These are phyloP conservation scores for Neocallimastix lanati DNA, from an alignment of 192 early-diverging fungal species.

Conservation along the genomic window DNA sequence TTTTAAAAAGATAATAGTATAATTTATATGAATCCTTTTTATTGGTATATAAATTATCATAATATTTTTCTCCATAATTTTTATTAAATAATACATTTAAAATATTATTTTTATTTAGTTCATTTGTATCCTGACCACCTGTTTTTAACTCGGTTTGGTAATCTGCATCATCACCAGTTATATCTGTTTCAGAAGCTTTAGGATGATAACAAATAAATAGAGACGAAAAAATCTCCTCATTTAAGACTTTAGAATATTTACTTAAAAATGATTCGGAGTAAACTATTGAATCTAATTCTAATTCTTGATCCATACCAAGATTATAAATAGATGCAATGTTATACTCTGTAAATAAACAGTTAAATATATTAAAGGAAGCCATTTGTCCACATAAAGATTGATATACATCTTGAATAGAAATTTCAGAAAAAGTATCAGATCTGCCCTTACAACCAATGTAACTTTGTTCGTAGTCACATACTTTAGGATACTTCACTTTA, in stretches of 20 bases:
- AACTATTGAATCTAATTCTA: not conserved
- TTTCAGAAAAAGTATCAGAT: not conserved
- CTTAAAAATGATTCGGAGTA: not conserved
- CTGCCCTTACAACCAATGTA: not conserved
- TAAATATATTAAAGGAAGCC: not conserved
- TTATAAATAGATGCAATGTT: not conserved
- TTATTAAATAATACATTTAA: not conserved
- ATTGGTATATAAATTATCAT: not conserved
- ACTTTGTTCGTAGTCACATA: not conserved
- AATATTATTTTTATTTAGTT: not conserved
- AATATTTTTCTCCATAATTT: not conserved
- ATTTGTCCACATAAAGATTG: not conserved
- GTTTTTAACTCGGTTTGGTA: not conserved
- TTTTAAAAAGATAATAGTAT: not conserved
- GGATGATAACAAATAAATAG: not conserved
- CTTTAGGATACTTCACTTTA: not conserved
- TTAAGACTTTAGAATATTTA: not conserved
- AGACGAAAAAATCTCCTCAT: not conserved
- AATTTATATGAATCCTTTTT: not conserved
- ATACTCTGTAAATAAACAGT: not conserved
- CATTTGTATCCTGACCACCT: not conserved
- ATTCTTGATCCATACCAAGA: not conserved
- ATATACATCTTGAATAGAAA: not conserved
- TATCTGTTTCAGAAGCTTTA: not conserved
- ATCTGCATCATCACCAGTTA: not conserved